Conservation (phyloP, 176 grass and related monocot genomes). For the Oryza officinalis region DNA sequence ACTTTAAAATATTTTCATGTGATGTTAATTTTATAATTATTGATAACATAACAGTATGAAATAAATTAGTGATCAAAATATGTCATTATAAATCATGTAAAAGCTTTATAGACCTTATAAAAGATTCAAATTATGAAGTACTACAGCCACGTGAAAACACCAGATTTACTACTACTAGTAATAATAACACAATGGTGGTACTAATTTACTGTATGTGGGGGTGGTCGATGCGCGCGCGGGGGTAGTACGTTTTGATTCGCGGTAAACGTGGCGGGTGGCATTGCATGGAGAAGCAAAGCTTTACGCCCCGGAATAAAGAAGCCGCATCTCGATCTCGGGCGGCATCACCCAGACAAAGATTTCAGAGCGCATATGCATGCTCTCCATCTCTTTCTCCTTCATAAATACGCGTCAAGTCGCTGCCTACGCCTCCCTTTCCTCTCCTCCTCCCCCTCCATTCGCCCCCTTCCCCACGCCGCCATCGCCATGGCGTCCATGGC, state of each 20-base stretch:
- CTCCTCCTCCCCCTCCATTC: neutral
- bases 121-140: too few species aligned
- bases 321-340: neutral
- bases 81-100: too few species aligned
- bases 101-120: too few species aligned
- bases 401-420: constrained; percentile 48
- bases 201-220: too few species aligned
- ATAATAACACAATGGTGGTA: neutral
- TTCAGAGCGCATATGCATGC: constrained; percentile 58
- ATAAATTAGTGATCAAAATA: too few species aligned
- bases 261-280: neutral
- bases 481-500: neutral
- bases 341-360: constrained; percentile 45
- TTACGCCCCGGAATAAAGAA: neutral
- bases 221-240: neutral
- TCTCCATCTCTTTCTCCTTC: neutral
- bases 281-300: too few species aligned
- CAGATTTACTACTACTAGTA: neutral
- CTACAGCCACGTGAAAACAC: neutral
- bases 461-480: too few species aligned
- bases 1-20: too few species aligned
- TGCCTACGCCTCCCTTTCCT: constrained; percentile 23
- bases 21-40: too few species aligned
- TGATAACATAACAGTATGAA: too few species aligned
- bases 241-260: neutral